These are phyloP conservation scores for Capronia americana DNA, from an alignment of 2,329 filamentous ascomycete species.

Conservation along the genomic window DNA sequence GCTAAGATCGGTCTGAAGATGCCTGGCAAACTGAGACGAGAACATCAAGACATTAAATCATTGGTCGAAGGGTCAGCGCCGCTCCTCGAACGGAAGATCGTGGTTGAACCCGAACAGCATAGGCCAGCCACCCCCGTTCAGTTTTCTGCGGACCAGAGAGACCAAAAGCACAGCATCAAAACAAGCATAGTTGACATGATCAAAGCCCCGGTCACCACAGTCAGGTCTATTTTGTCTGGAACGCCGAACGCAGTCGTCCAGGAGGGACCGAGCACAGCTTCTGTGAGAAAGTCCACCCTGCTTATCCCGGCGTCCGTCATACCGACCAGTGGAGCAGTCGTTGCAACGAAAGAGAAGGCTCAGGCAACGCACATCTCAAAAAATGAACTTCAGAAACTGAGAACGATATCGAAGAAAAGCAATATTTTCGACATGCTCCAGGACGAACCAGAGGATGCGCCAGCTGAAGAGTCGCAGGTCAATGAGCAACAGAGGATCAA, in stretches of 20 bases:
- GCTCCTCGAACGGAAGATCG: neutral
- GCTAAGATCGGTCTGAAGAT: slow-evolving; percentile 65
- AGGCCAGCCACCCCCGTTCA: neutral
- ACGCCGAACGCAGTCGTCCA: slow-evolving; percentile 3
- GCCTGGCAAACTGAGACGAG: slow-evolving; percentile 47
- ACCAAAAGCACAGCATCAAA: slow-evolving; percentile 17
- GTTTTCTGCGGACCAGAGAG: neutral
- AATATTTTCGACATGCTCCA: slow-evolving; percentile 35
- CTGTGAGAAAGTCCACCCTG: neutral
- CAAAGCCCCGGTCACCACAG: slow-evolving; percentile 23
- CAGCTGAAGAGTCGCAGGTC: slow-evolving; percentile 18
- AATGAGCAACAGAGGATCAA: slow-evolving; percentile 33
- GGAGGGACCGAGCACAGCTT: slow-evolving; percentile 8
- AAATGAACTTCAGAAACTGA: slow-evolving; percentile 23
- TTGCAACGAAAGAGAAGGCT: slow-evolving; percentile 20
- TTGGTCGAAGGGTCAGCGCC: slow-evolving; percentile 16
- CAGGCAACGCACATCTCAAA: slow-evolving; percentile 1
- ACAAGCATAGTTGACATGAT: slow-evolving; percentile 23
- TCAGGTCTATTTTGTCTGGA: slow-evolving; percentile 24
- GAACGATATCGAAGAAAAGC: slow-evolving; percentile 24
- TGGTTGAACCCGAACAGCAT: neutral
- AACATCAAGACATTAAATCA: slow-evolving; percentile 40
- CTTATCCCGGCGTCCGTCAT: slow-evolving; percentile 5
- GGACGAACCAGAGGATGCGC: slow-evolving; percentile 18
- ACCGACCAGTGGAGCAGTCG: slow-evolving; percentile 1